Conservation (phyloP, 352 stramenopile genomes). For the Phytophthora palmivora region DNA sequence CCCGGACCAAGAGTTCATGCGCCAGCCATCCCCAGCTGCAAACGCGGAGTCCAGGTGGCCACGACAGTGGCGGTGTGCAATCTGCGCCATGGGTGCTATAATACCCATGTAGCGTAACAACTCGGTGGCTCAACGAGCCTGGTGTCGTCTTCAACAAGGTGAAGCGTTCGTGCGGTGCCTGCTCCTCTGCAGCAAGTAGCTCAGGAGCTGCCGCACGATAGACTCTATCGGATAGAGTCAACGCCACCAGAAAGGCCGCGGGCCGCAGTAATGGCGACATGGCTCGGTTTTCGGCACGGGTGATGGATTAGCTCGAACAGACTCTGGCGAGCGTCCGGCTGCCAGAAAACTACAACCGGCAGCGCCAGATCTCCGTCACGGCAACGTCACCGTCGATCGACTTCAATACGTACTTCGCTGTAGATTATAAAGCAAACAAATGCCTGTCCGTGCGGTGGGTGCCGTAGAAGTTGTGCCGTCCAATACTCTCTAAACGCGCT, state of each 20-base stretch:
- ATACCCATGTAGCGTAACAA: background rate
- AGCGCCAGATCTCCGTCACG: background rate
- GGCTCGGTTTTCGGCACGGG: slow-evolving; percentile 24
- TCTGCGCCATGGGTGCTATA: background rate
- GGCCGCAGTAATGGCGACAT: slow-evolving; percentile 23
- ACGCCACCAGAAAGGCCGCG: slow-evolving; percentile 15
- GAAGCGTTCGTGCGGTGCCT: slow-evolving; percentile 10
- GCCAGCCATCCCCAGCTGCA: slow-evolving; percentile 11
- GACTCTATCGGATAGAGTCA: no score
- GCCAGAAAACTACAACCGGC: slow-evolving; percentile 1
- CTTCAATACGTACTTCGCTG: background rate
- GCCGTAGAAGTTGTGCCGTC: slow-evolving; percentile 11
- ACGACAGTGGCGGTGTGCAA: slow-evolving; percentile 5
- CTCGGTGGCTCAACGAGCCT: background rate
- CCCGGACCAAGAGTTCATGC: slow-evolving; percentile 10
- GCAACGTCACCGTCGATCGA: background rate
- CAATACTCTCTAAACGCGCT: slow-evolving; percentile 3
- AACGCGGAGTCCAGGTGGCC: slow-evolving; percentile 15
- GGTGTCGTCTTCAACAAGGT: slow-evolving; percentile 5
- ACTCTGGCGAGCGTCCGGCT: slow-evolving; percentile 1
- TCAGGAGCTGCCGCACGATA: slow-evolving; percentile 18
- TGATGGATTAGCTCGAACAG: slow-evolving; percentile 27
- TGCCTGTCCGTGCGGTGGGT: background rate
- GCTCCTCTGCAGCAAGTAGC: slow-evolving; percentile 24
- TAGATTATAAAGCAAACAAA: slow-evolving; percentile 10